A percentile compares a stretch with the other conserved stretches of the same genome.
These are phyloP conservation scores for Naematelia aurantialba DNA, from an alignment of 768 basidiomycete species.

Conservation along the genomic window DNA sequence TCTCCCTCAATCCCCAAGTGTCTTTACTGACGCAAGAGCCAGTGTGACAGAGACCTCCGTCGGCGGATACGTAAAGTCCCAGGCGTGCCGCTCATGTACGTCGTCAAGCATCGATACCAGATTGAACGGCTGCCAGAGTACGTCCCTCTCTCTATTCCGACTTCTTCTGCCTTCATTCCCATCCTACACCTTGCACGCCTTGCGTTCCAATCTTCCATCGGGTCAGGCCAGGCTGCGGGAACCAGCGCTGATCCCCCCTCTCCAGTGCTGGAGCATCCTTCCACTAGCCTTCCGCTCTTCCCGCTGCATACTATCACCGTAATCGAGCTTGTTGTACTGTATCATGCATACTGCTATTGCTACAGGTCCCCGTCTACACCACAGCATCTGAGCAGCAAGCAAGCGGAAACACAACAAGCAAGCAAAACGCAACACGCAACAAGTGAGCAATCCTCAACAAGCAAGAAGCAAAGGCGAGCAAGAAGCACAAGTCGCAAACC, in stretches of 20 bases:
- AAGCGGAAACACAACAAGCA: neutral
- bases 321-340: neutral
- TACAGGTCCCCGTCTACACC: neutral
- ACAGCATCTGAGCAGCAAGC: neutral
- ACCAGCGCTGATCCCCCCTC: neutral
- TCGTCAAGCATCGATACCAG: conserved; percentile 83
- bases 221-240: neutral
- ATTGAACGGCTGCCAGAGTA: conserved; percentile 88
- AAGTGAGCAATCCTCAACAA: too few relatives aligned
- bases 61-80: conserved; percentile 77
- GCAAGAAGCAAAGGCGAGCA: too few relatives aligned
- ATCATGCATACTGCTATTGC: neutral
- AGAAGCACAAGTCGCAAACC: too few relatives aligned
- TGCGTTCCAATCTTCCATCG: too few relatives aligned
- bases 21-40: neutral
- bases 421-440: neutral
- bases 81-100: conserved; percentile 95
- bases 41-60: conserved; percentile 88
- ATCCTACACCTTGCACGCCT: neutral
- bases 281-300: conserved; percentile 5
- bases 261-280: conserved; percentile 31
- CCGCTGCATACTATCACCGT: neutral
- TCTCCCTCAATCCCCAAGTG: neutral
- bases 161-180: too few relatives aligned
- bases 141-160: too few relatives aligned